Base-by-base conservation (phyloP, 257 asterid genomes). In the Jasminum sambac region DNA sequence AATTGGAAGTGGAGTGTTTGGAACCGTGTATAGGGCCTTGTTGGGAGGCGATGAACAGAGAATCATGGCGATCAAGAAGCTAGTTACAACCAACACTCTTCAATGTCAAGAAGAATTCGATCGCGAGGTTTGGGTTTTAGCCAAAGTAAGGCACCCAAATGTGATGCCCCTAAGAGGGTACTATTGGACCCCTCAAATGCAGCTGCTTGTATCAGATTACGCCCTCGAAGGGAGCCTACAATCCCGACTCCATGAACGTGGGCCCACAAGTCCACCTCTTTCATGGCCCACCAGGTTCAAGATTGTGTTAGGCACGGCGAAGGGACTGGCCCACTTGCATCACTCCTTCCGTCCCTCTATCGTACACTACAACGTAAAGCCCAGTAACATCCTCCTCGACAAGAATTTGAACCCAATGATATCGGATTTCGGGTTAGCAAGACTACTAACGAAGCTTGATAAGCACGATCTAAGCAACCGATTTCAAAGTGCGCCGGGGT, bases 181-280 rank as follows among this genome's bases (percentile, higher is more conserved):
- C 76, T 94, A 85, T 65, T 94, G 99, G 99, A 94, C 98, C 30
- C 93, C 99, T 37, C 89, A 89, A 2, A 61, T 88, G 8, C 96
- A 89, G 82, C 91, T 94, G 73, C 74, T 94, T 1, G 95, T 91
- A 1, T 80, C 96, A 11, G 99, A 94, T 65, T 89, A 76, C 55
- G 91, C 88, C 9, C 77, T 72, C 0, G 78, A 79, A 25, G 96
- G 95, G 57, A 91, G 95, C 75, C 65, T 94, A 62, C 96, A 86
- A 26, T 76, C 89, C 2, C 84, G 69, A 55, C 95, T 94, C 12
- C 93, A 89, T 43, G 83, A 84, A 2, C 66, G 74, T 14, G 72
- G 78, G 5, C 70, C 84, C 3, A 65, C 84, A 5, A 73, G 80
- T 0, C 72, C 82, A 9, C 85, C 89, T 0, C 87, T 94, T 4